A percentile compares a stretch with the other conserved stretches of the same genome.
Evolutionary conservation across 2,329 filamentous ascomycete genomes (phyloP).

Genomic region (Whalleya microplaca): DNA sequence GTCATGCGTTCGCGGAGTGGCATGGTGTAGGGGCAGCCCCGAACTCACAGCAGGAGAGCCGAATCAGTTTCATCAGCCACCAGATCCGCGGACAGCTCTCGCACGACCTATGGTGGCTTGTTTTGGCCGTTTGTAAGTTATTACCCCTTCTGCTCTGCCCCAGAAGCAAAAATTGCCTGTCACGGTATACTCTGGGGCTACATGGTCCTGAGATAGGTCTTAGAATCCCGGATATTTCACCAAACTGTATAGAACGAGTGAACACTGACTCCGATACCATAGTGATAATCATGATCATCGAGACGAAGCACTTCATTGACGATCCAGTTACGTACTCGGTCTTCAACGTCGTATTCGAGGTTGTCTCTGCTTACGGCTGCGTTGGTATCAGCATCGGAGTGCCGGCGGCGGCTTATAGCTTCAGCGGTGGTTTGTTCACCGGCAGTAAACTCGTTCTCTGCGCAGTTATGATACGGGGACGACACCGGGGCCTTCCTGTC

Average conservation of each 20-base stretch:
- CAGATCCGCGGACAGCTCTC: constrained; percentile 64
- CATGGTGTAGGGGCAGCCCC: constrained; percentile 34
- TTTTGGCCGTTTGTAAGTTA: constrained; percentile 50
- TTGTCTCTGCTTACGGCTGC: constrained; percentile 61
- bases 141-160: too few relatives aligned
- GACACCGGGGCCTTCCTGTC: constrained; percentile 59
- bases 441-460: constrained; percentile 61
- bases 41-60: constrained; percentile 39
- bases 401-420: constrained; percentile 55
- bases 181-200: too few relatives aligned
- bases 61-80: constrained; percentile 54
- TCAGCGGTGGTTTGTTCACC: constrained; percentile 57
- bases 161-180: too few relatives aligned
- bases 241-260: too few relatives aligned
- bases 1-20: constrained; percentile 31
- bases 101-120: constrained; percentile 68
- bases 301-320: constrained; percentile 55
- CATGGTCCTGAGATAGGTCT: too few relatives aligned
- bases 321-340: constrained; percentile 59
- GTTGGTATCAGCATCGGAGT: constrained; percentile 62
- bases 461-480: constrained; percentile 58
- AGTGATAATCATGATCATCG: constrained; percentile 59
- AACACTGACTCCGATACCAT: too few relatives aligned
- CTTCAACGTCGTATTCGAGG: constrained; percentile 62
- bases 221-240: too few relatives aligned